Percentiles rank a stretch among this genome's conserved stretches.
Conservation (phyloP, 1,139 yeast species). For the Tardiomyces digboiensis region DNA sequence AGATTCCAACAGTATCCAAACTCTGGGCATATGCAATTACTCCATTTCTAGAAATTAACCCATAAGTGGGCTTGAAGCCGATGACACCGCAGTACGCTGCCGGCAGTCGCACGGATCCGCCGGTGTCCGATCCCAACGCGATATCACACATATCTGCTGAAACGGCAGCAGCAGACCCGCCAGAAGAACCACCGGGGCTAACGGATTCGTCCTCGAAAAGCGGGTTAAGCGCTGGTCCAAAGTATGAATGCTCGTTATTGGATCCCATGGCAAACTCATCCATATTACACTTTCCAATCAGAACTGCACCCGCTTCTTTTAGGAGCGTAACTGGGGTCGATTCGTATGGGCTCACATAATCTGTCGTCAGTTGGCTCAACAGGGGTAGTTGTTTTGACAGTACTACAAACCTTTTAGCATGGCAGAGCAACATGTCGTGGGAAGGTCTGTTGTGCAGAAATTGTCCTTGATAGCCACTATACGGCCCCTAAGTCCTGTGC, state of each 20-base stretch:
- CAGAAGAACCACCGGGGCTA: slow-evolving; percentile 88
- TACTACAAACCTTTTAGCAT: slow-evolving; percentile 32
- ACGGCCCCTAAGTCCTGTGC: slow-evolving; percentile 16
- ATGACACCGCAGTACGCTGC: slow-evolving; percentile 76
- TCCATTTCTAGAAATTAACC: slow-evolving; percentile 87
- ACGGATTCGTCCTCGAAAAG: slow-evolving; percentile 26
- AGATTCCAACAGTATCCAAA: slow-evolving; percentile 86
- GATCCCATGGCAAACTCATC: slow-evolving; percentile 98
- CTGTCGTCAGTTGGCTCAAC: too few relatives aligned
- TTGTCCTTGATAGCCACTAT: slow-evolving; percentile 64
- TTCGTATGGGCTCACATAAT: slow-evolving; percentile 66
- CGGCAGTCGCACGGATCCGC: slow-evolving; percentile 91
- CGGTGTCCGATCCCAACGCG: slow-evolving; percentile 90
- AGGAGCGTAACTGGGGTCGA: slow-evolving; percentile 62
- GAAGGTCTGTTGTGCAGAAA: slow-evolving; percentile 50
- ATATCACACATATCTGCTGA: slow-evolving; percentile 57
- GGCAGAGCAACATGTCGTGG: slow-evolving; percentile 72
- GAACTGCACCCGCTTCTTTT: slow-evolving; percentile 38
- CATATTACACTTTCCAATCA: slow-evolving; percentile 81
- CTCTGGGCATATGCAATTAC: slow-evolving; percentile 90
- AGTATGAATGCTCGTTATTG: slow-evolving; percentile 40
- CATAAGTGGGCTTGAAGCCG: slow-evolving; percentile 93
- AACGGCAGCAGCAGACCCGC: slow-evolving; percentile 94
- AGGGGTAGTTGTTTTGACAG: too few relatives aligned
- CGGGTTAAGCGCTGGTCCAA: slow-evolving; percentile 70